Base-by-base conservation (phyloP, 2,329 filamentous ascomycete species). In the Aspergillus aculeatinus region DNA sequence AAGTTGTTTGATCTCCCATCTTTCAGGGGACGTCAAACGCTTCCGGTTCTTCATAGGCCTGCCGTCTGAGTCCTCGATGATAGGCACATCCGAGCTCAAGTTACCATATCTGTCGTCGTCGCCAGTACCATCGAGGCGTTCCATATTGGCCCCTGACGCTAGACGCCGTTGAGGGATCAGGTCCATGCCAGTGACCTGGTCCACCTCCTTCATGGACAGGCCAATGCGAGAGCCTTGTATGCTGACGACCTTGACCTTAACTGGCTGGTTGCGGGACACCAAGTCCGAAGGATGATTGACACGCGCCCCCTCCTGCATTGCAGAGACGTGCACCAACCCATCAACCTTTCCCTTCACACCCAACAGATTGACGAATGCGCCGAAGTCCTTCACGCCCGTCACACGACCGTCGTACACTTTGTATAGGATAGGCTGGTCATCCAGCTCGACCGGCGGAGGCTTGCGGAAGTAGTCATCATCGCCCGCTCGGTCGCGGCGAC, bases 1-100 rank as follows among this genome's bases (percentile, higher is more conserved):
- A 55, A 99, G 82, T 72, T 99, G 95, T 63, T 94, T 87, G 63
- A 99, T 97, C 74, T 99, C 95, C 94, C 95, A 99, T 71, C 95
- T 83, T 73, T 99, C 95, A 1, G 95, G 95, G 14, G 94, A 97
- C 0, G 94, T 98, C 88, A 98, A 89, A 55, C 95, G 85, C 80
- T 99, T 99, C 74, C 91, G 92, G 58, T 89, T 89, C 50, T 82
- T 84, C 65, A 82, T 80, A 0, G 81, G 82, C 7, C 81, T 80
- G 47, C 81, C 80, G 51, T 83, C 79, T 31, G 82, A 82, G 44
- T 85, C 82, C 68, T 90, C 87, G 60, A 91, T 85, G 14, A 89
- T 83, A 2, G 87, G 85, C 0, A 89, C 83, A 39, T 76, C 76
- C n/a, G 77, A 79, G 54, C 73, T 79, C 25, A 84, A 72, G 53